Evolutionary conservation across 495 filamentous ascomycete genomes (phyloP), one percentile per base, ranked within the genome.

Genomic region (Aspergillus cavernicola): DNA sequence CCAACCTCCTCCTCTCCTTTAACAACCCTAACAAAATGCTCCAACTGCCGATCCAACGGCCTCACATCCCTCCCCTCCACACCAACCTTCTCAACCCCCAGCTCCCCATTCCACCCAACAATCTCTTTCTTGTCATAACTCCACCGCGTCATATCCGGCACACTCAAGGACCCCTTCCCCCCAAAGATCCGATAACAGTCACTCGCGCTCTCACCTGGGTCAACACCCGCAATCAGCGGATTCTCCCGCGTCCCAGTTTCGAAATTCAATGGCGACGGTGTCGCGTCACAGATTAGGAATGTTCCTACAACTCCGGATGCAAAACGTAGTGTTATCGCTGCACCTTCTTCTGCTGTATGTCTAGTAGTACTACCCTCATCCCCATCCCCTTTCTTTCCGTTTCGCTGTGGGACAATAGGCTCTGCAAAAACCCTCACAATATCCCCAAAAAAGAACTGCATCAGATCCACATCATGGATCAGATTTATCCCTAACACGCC

Each of bases 131-230:
- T 12, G 57, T 70, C 69, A 58, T 81, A 80, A 44, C 70, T 79
- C 79, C 76, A 82, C 13, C 71, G 57, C 22, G 66, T 75, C 67
- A 83, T 65, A 64, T 84, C 81, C 3, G 79, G 79, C 31, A 84
- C 73, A 53, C 77, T 81, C 10, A 85, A 59, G 44, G 70, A 78
- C 7, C 67, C 82, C 26, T 73, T 62, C 0, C 75, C 75, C 0
- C 81, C 81, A 53, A 84, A 73, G 33, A 84, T 81, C 0, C 80
- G 72, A 58, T 83, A 84, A 39, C 81, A 76, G 40, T 80, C 78
- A 22, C 39, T 36, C 42, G 60, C 59, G 0, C 57, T 65, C 8
- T 56, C 60, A 1, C 20, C 59, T 11, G 65, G 55, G 4, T 64
- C 40, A 2, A 68, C 61, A 2, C 58, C 53, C 3, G 78, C 73